phyloP scores from a whole-genome alignment of 139 green algal genomes.

The Closterium sp. region DNA sequence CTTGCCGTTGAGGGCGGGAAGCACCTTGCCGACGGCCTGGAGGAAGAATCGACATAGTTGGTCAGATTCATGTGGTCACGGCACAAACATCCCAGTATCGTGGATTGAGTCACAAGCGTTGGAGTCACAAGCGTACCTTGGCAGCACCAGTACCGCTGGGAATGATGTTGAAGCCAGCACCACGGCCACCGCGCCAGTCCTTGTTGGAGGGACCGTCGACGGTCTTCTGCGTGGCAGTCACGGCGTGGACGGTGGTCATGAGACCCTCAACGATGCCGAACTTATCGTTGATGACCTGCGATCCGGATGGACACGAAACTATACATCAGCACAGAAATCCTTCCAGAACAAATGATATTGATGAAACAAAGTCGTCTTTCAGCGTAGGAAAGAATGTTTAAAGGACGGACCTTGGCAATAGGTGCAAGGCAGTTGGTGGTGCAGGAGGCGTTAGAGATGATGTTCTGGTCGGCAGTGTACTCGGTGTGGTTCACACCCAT shows the following conservation, averaged over 20 bases:
- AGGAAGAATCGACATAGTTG: no score
- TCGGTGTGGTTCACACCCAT: slow-evolving; percentile 62
- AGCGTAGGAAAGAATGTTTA: no score
- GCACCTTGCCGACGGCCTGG: slow-evolving; percentile 72
- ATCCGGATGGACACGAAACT: no score
- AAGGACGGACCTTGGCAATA: slow-evolving; percentile 64
- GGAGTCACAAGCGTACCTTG: slow-evolving; percentile 68
- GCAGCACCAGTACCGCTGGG: slow-evolving; percentile 93
- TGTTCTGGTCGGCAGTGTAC: slow-evolving; percentile 50
- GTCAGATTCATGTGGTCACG: no score
- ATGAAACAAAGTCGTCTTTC: no score
- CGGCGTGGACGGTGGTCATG: slow-evolving; percentile 94
- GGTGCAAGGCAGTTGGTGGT: slow-evolving; percentile 71
- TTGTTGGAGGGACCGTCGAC: slow-evolving; percentile 96
- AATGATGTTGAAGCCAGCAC: slow-evolving; percentile 94
- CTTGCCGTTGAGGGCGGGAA: slow-evolving; percentile 96
- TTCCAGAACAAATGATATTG: no score
- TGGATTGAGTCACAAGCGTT: no score
- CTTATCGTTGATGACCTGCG: slow-evolving; percentile 73
- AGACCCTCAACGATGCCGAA: slow-evolving; percentile 69
- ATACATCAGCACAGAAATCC: no score
- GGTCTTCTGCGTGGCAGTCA: slow-evolving; percentile 96
- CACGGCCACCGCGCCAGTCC: slow-evolving; percentile 93
- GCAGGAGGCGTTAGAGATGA: slow-evolving; percentile 66
- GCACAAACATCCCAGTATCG: no score